Evolutionary conservation across 768 basidiomycete genomes (phyloP), one percentile per base, ranked within the genome.

Genomic region (Lactarius indigo): DNA sequence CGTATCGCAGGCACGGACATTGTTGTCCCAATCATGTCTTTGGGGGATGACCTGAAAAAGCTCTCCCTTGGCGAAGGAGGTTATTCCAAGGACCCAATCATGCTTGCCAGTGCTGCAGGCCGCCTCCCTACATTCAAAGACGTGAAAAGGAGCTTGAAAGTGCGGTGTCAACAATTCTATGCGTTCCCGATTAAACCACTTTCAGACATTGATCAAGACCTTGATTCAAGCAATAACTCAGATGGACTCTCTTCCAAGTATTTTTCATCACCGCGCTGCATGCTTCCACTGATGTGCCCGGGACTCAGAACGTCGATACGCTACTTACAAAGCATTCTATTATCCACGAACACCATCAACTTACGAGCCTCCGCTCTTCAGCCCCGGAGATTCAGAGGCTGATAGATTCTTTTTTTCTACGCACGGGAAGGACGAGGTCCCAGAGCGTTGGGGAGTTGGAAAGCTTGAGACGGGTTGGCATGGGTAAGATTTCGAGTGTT

Each of bases 311-410:
- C 87, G 87, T 57, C 88, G 93, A 39, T 95, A 83, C 72, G 91
- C 92, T n/a, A 91, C 89, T 26, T 92, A 95, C 80, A 95, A 96
- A 74, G 76, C 92, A 13, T 92, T 89, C 74, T 95, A 94, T 74
- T 89, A 88, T 17, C 87, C 91, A 57, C 81, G 85, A 26, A 88
- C 92, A 15, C 94, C 94, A 0, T 78, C 81, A 10, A 87, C 93
- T 59, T 96, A 96, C 72, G 90, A 96, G 73, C 94, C 94, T 6
- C 90, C 90, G 0, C 79, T 88, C 74, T 94, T 94, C 72, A 82
- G 84, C 64, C 77, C 89, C 5, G 91, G 87, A 0, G 91, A 94
- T 72, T 77, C 78, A 6, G 80, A 87, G n/a, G 84, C 83, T 68
- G 87, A 92, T 73, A 89, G 80, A 65, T 92, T 89, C 86, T 90